Evolutionary conservation across 148 eudicot species (phyloP), one percentile per base, ranked within the genome.

Genomic region (Arbutus unedo): DNA sequence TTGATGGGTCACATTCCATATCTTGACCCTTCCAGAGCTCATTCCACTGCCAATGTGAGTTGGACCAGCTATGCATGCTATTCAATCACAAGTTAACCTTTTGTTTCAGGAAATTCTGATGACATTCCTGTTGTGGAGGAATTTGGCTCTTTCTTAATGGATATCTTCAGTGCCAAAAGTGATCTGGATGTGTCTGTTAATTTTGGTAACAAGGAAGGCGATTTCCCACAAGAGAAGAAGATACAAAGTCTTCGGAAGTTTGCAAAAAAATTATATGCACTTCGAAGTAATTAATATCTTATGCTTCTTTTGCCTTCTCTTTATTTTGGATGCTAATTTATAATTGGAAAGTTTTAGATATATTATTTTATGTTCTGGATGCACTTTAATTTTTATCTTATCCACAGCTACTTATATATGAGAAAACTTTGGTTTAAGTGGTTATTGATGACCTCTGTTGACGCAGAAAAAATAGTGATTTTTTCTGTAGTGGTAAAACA

Each of bases 111-210:
- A 62, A 75, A 88, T 43, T 74, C 83, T 73, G 86, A 78, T 18
- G 82, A 84, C 14, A 87, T 82, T 85, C 98, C 97, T 72, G 88
- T 88, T 38, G 99, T 96, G 81, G 92, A 86, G 86, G 91, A 64
- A 66, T 94, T 94, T 77, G 99, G 99, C 79, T 96, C 99, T 59
- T 96, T 91, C 81, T 78, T 85, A 48, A 96, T 96, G 99, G 93
- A 92, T 80, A 89, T 94, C 85, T 96, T 96, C 88, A 86, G 88
- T 87, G 25, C 91, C 82, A 84, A 83, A 80, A 93, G 99, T 84
- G 99, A 96, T 87, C 90, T 96, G 5, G 98, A 96, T 89, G 78
- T 96, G 77, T 96, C 99, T 56, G 92, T 96, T 62, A 96, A 93
- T 84, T 94, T 96, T 53, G 76, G 81, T 81, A 83, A 82, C 78